Conservation (phyloP, 495 filamentous ascomycete genomes). For the Penicillium salamii region DNA sequence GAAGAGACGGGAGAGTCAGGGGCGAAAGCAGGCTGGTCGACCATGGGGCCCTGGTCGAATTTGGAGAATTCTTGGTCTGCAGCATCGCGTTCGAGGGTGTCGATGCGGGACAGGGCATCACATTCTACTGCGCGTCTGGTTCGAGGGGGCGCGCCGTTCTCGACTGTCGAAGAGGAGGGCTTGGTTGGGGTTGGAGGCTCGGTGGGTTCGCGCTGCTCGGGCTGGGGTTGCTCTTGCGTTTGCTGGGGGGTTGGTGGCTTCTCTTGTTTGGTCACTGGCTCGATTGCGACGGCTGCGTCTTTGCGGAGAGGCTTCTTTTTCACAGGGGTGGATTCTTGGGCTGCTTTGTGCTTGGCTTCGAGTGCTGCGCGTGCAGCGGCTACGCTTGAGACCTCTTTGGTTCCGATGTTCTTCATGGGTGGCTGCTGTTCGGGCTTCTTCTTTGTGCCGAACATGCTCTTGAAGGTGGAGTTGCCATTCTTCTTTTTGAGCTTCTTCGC, state of each 20-base stretch:
- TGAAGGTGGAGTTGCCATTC: slow-evolving; percentile 42
- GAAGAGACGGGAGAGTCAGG: slow-evolving; percentile 61
- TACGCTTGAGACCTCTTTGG: slow-evolving; percentile 38
- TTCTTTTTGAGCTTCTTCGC: slow-evolving; percentile 49
- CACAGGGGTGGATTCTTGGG: slow-evolving; percentile 30
- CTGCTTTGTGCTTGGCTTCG: slow-evolving; percentile 39
- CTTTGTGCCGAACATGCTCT: slow-evolving; percentile 48
- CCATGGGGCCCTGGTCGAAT: slow-evolving; percentile 87
- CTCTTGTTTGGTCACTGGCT: slow-evolving; percentile 14
- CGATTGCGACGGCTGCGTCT: slow-evolving; percentile 9
- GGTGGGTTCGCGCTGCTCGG: slow-evolving; percentile 16
- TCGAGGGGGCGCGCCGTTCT: slow-evolving; percentile 39
- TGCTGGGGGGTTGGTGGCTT: slow-evolving; percentile 21
- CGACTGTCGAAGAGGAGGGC: slow-evolving; percentile 6
- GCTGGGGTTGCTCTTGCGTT: no score
- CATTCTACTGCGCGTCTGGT: slow-evolving; percentile 48
- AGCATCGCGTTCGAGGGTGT: slow-evolving; percentile 61
- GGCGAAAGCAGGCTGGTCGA: slow-evolving; percentile 82
- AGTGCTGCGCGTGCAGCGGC: slow-evolving; percentile 53
- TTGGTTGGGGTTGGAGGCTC: slow-evolving; percentile 7
- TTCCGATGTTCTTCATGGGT: slow-evolving; percentile 35
- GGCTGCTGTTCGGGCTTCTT: slow-evolving; percentile 39
- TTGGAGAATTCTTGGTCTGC: slow-evolving; percentile 72
- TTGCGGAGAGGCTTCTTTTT: slow-evolving; percentile 40
- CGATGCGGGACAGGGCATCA: slow-evolving; percentile 58